Evolutionary conservation across 1,139 yeast species (phyloP).

Genomic region (Dujonia santamariae): DNA sequence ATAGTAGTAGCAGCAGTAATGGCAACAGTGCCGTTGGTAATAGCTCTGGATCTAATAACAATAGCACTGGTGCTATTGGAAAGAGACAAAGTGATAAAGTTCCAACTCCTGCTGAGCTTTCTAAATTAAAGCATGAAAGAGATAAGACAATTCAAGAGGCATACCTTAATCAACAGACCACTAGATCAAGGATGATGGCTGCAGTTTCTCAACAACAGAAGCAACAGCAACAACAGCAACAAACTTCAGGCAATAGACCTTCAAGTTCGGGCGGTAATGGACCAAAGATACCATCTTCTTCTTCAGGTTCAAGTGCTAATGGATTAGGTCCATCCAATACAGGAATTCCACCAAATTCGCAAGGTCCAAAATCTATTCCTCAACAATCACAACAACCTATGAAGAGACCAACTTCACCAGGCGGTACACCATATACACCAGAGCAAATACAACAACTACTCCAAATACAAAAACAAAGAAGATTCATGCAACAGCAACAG

Average conservation of each 20-base stretch:
- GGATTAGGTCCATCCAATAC: slow-evolving; percentile 5
- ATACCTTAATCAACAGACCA: slow-evolving; percentile 52
- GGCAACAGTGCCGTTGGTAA: slow-evolving; percentile 4
- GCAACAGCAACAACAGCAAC: slow-evolving; percentile 17
- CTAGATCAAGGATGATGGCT: slow-evolving; percentile 37
- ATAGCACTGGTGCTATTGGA: slow-evolving; percentile 7
- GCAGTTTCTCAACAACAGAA: slow-evolving; percentile 36
- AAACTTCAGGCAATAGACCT: slow-evolving; percentile 1
- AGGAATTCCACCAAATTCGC: slow-evolving; percentile 1
- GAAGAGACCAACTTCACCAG: slow-evolving; percentile 45
- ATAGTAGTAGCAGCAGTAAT: slow-evolving; percentile 1
- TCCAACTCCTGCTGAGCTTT: slow-evolving; percentile 82
- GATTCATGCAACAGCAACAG: slow-evolving; percentile 44
- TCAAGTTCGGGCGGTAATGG: neutral
- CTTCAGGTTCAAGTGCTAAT: slow-evolving; percentile 3
- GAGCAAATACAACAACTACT: slow-evolving; percentile 55
- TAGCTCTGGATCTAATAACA: slow-evolving; percentile 1
- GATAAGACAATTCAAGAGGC: slow-evolving; percentile 82
- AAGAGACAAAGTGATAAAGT: slow-evolving; percentile 31
- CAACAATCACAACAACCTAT: slow-evolving; percentile 5
- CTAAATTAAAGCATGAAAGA: slow-evolving; percentile 76
- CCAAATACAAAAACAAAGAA: slow-evolving; percentile 51
- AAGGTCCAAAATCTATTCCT: slow-evolving; percentile 1
- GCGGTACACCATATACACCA: slow-evolving; percentile 52
- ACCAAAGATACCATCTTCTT: slow-evolving; percentile 4